phyloP scores from a whole-genome alignment of 1,284 basidiomycete species.

The Ceratobasidium sp. region DNA sequence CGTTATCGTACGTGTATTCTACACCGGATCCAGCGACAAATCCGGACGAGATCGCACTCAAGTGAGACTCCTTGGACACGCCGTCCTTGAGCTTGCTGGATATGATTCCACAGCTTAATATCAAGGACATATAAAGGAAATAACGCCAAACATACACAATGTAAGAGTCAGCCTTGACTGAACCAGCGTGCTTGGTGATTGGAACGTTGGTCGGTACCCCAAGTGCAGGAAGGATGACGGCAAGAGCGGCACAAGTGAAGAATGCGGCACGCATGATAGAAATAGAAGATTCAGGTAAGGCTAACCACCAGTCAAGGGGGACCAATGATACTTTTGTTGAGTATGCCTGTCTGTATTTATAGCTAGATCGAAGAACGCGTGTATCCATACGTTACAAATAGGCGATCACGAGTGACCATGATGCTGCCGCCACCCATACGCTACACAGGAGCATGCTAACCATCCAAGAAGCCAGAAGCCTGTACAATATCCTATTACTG shows the following conservation, averaged over 20 bases:
- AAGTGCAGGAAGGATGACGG: slow-evolving; percentile 26
- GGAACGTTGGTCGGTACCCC: slow-evolving; percentile 24
- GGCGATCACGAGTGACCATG: no score
- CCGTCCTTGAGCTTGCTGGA: slow-evolving; percentile 32
- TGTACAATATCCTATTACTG: no score
- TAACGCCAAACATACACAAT: slow-evolving; percentile 1
- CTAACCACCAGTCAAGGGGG: no score
- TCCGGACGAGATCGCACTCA: not conserved
- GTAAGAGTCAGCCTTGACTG: slow-evolving; percentile 29
- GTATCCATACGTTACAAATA: no score
- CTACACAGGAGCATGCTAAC: no score
- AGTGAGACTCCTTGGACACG: slow-evolving; percentile 1
- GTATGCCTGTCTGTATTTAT: no score
- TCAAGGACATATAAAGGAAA: not conserved
- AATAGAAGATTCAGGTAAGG: no score
- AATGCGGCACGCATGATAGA: not conserved
- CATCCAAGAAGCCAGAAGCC: no score
- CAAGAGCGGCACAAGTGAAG: slow-evolving; percentile 18
- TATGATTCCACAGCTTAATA: not conserved
- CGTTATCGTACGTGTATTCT: slow-evolving; percentile 26
- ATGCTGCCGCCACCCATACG: no score
- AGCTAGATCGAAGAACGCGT: no score
- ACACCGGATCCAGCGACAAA: not conserved
- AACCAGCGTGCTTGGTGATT: slow-evolving; percentile 21
- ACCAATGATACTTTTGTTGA: no score